Evolutionary conservation across 371 early-diverging fungal species (phyloP).

Genomic region (Mucor circinelloides): DNA sequence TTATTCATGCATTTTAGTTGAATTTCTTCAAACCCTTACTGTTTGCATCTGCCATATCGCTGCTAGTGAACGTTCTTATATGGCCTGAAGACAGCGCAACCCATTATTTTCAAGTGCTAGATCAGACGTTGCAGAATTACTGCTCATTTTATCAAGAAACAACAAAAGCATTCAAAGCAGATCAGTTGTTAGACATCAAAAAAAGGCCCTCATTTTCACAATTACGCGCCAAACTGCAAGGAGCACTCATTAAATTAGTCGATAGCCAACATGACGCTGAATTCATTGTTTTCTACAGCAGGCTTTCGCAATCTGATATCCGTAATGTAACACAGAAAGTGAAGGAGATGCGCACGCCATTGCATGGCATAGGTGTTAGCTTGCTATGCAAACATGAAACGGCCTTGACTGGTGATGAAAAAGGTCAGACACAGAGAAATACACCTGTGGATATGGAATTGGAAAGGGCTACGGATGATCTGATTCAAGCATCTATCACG

Average conservation of each 20-base stretch:
- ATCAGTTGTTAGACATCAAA: slow-evolving; percentile 5
- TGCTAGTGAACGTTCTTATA: slow-evolving; percentile 32
- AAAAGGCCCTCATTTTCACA: slow-evolving; percentile 6
- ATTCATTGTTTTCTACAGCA: slow-evolving; percentile 30
- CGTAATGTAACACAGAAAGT: slow-evolving; percentile 29
- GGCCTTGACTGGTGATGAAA: neutral
- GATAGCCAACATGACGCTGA: slow-evolving; percentile 44
- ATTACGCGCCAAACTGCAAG: slow-evolving; percentile 29
- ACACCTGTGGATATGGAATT: neutral
- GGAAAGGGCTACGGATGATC: neutral
- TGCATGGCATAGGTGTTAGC: slow-evolving; percentile 44
- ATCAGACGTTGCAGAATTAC: slow-evolving; percentile 19
- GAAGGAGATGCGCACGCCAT: slow-evolving; percentile 29
- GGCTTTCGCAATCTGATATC: slow-evolving; percentile 30
- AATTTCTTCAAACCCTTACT: slow-evolving; percentile 37
- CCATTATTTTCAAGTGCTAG: slow-evolving; percentile 28
- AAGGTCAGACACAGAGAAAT: neutral
- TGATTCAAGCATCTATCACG: slow-evolving; percentile 1
- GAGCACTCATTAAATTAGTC: slow-evolving; percentile 26
- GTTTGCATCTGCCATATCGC: slow-evolving; percentile 28
- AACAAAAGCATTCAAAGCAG: slow-evolving; percentile 20
- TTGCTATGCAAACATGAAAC: slow-evolving; percentile 6
- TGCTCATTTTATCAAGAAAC: slow-evolving; percentile 32
- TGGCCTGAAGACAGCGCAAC: slow-evolving; percentile 48
- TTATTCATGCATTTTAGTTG: slow-evolving; percentile 26